These are phyloP conservation scores for Pyrrhoderma lamaoense DNA, from an alignment of 1,284 basidiomycete species.

Conservation along the genomic window DNA sequence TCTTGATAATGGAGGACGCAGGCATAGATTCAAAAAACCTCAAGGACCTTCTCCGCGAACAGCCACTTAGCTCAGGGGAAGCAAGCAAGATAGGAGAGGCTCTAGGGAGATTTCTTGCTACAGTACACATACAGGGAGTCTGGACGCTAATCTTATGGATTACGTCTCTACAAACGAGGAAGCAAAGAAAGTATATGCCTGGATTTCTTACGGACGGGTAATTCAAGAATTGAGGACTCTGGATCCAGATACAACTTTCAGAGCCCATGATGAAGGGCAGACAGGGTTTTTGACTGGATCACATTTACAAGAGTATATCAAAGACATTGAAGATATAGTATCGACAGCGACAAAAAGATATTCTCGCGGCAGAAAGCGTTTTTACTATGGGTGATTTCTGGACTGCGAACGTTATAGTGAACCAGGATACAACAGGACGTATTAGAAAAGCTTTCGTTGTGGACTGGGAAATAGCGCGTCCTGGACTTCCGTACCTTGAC, in stretches of 20 bases:
- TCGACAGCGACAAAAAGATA: slow-evolving; percentile 29
- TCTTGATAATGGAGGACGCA: slow-evolving; percentile 55
- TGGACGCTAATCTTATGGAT: slow-evolving; percentile 26
- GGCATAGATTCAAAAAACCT: slow-evolving; percentile 37
- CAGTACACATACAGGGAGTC: slow-evolving; percentile 39
- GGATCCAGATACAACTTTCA: slow-evolving; percentile 26
- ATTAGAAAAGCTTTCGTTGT: slow-evolving; percentile 35
- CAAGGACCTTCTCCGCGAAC: slow-evolving; percentile 40
- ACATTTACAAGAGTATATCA: slow-evolving; percentile 32
- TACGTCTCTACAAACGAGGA: slow-evolving; percentile 35
- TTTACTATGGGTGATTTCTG: slow-evolving; percentile 56
- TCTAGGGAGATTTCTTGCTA: slow-evolving; percentile 44
- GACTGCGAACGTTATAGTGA: slow-evolving; percentile 53
- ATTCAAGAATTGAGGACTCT: slow-evolving; percentile 34
- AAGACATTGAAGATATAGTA: slow-evolving; percentile 30
- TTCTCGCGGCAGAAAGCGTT: slow-evolving; percentile 30
- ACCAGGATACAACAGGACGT: slow-evolving; percentile 20
- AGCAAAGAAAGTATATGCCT: slow-evolving; percentile 37
- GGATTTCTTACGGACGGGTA: slow-evolving; percentile 42
- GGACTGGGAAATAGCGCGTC: slow-evolving; percentile 54
- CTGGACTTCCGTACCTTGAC: slow-evolving; percentile 45
- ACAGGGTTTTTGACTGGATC: background rate
- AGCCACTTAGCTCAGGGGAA: slow-evolving; percentile 26
- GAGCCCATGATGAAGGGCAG: too few relatives aligned
- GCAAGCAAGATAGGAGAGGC: slow-evolving; percentile 40